Conservation (phyloP, 2,329 filamentous ascomycete genomes). For the Hawksworthiomyces lignivorus region DNA sequence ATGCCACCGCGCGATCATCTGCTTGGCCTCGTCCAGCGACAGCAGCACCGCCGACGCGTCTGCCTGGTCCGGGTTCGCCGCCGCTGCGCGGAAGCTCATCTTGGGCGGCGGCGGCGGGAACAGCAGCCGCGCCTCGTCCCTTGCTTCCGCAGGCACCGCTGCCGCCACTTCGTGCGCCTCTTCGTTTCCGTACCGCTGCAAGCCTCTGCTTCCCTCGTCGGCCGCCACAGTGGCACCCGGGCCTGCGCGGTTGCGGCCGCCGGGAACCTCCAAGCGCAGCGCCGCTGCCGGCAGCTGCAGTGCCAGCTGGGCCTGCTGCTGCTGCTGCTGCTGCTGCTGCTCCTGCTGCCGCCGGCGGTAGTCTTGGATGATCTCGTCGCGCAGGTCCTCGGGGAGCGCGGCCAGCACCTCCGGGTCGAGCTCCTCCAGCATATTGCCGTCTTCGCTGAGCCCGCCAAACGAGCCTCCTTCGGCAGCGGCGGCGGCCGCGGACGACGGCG, state of each 20-base stretch:
- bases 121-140: slow-evolving; percentile 30
- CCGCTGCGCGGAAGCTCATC: slow-evolving; percentile 36
- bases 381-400: slow-evolving; percentile 74
- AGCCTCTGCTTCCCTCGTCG: slow-evolving; percentile 15
- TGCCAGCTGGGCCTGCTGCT: slow-evolving; percentile 2
- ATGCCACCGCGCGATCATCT: slow-evolving; percentile 71
- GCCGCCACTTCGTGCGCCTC: too few relatives aligned
- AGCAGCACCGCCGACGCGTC: slow-evolving; percentile 26
- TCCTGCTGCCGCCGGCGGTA: slow-evolving; percentile 47
- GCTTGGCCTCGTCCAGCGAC: slow-evolving; percentile 54
- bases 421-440: slow-evolving; percentile 34
- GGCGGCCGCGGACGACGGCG: slow-evolving; percentile 13
- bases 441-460: too few relatives aligned
- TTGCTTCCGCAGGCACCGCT: too few relatives aligned
- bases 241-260: slow-evolving; percentile 2
- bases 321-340: slow-evolving; percentile 1
- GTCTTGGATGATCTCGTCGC: slow-evolving; percentile 69
- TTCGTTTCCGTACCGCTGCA: too few relatives aligned
- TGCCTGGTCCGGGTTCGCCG: slow-evolving; percentile 18
- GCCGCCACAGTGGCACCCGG: slow-evolving; percentile 14
- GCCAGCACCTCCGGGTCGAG: slow-evolving; percentile 68
- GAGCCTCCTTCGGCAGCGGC: too few relatives aligned
- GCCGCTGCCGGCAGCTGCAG: slow-evolving; percentile 35
- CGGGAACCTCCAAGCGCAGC: slow-evolving; percentile 40
- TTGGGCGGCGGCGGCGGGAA: slow-evolving; percentile 41